phyloP scores from a whole-genome alignment of 2,329 filamentous ascomycete genomes.

The Blastomyces emzantsi region DNA sequence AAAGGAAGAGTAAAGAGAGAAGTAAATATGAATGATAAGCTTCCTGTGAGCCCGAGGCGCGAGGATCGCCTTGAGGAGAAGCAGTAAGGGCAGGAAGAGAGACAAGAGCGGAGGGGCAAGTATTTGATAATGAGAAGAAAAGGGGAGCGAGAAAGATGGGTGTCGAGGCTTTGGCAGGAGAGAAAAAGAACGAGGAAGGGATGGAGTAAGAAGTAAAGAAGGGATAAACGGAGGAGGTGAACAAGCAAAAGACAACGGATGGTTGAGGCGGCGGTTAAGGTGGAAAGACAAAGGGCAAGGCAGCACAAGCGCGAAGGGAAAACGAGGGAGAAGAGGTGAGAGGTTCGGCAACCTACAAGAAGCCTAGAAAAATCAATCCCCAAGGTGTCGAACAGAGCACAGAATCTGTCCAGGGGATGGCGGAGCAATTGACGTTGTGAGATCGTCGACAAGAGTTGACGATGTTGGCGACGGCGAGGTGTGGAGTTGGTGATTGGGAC shows the following conservation, averaged over 20 bases:
- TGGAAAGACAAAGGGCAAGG: slow-evolving; percentile 7
- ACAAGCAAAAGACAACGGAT: slow-evolving; percentile 16
- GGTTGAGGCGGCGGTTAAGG: slow-evolving; percentile 11
- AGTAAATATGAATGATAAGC: neutral
- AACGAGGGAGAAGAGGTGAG: slow-evolving; percentile 14
- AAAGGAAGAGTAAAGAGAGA: neutral
- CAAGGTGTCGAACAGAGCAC: slow-evolving; percentile 9
- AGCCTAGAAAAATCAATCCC: slow-evolving; percentile 24
- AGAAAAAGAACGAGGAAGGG: slow-evolving; percentile 18
- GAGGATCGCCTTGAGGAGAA: neutral
- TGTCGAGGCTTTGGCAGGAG: slow-evolving; percentile 8
- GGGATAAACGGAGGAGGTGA: slow-evolving; percentile 17
- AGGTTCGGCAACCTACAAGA: slow-evolving; percentile 38
- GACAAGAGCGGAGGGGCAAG: slow-evolving; percentile 2
- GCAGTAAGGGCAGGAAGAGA: neutral
- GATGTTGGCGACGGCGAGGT: slow-evolving; percentile 1
- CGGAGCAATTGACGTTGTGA: slow-evolving; percentile 1
- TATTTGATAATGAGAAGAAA: slow-evolving; percentile 1
- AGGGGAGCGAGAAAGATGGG: neutral
- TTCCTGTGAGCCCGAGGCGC: neutral
- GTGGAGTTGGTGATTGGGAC: slow-evolving; percentile 4
- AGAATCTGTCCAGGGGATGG: slow-evolving; percentile 3
- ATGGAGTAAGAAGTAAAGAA: slow-evolving; percentile 15
- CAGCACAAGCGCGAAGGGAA: slow-evolving; percentile 12
- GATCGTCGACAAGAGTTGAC: slow-evolving; percentile 1